phyloP scores from a whole-genome alignment of 208 protist genomes.

The Leishmania guyanensis region DNA sequence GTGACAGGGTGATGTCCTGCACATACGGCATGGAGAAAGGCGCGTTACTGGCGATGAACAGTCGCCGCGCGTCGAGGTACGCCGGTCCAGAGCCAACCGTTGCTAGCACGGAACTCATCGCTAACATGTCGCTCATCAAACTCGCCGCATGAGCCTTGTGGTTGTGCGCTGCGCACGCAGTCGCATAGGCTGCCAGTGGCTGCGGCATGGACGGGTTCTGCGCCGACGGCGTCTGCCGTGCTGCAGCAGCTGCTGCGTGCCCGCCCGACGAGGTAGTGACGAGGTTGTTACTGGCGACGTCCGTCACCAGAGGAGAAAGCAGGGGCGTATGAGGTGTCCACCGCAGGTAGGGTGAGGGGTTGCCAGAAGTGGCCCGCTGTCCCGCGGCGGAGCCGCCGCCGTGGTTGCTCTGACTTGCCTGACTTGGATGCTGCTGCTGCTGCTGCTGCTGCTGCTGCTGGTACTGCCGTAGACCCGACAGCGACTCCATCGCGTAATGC shows the following conservation, averaged over 20 bases:
- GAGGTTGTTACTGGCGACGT: background rate
- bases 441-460: constrained; percentile 28
- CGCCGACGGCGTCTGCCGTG: background rate
- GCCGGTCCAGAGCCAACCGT: constrained; percentile 5
- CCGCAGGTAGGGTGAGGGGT: constrained; percentile 11
- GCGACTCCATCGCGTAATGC: constrained; percentile 39
- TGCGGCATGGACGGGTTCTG: background rate
- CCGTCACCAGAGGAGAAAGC: constrained; percentile 12
- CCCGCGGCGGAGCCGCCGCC: constrained; percentile 6
- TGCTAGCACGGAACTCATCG: constrained; percentile 11
- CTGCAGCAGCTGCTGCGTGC: constrained; percentile 3
- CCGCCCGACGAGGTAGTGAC: background rate
- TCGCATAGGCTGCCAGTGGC: constrained; percentile 1
- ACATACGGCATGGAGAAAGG: constrained; percentile 82
- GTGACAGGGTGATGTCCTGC: constrained; percentile 50
- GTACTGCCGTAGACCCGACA: constrained; percentile 23
- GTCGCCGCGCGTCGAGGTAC: constrained; percentile 43
- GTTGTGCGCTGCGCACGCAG: background rate
- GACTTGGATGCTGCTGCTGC: constrained; percentile 18
- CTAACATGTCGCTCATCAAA: constrained; percentile 6
- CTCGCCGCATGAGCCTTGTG: background rate
- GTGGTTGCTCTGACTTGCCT: constrained; percentile 15
- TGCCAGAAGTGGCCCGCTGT: constrained; percentile 23
- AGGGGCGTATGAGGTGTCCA: constrained; percentile 20
- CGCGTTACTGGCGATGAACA: constrained; percentile 69